These are phyloP conservation scores for Carex parvula DNA, from an alignment of 176 grass and related monocot genomes.

Conservation along the genomic window DNA sequence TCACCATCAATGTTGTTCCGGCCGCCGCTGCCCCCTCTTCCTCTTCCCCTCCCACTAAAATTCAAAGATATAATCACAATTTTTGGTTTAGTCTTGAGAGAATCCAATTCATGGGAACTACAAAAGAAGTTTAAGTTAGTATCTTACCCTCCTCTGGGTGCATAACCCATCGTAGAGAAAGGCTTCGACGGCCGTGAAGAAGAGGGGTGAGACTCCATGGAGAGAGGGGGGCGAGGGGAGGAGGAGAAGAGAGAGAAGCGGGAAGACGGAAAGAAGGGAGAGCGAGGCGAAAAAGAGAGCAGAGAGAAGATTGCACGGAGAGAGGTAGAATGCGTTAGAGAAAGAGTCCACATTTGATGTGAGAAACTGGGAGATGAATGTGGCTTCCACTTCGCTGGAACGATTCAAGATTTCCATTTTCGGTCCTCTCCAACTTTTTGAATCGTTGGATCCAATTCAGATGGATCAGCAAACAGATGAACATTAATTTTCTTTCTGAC, in stretches of 20 bases:
- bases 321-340: constrained; percentile 16
- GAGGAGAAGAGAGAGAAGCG: background rate
- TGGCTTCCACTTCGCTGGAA: background rate
- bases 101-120: background rate
- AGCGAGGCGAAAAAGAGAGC: background rate
- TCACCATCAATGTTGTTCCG: constrained; percentile 14
- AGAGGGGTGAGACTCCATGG: background rate
- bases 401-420: too few species aligned
- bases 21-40: constrained; percentile 9
- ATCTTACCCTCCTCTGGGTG: constrained; percentile 13
- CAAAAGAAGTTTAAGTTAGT: background rate
- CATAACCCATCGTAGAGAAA: background rate
- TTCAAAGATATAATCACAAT: background rate
- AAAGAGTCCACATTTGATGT: background rate
- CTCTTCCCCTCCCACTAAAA: constrained; percentile 37
- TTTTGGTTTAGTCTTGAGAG: background rate
- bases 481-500: too few species aligned
- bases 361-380: constrained; percentile 2
- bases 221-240: background rate
- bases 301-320: constrained; percentile 4
- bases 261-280: background rate
- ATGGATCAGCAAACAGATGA: background rate
- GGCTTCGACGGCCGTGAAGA: constrained; percentile 4
- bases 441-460: background rate
- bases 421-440: background rate